These are phyloP conservation scores for Cymbopogon flexuosus DNA, from an alignment of 202 grass and related monocot genomes.

Conservation along the genomic window DNA sequence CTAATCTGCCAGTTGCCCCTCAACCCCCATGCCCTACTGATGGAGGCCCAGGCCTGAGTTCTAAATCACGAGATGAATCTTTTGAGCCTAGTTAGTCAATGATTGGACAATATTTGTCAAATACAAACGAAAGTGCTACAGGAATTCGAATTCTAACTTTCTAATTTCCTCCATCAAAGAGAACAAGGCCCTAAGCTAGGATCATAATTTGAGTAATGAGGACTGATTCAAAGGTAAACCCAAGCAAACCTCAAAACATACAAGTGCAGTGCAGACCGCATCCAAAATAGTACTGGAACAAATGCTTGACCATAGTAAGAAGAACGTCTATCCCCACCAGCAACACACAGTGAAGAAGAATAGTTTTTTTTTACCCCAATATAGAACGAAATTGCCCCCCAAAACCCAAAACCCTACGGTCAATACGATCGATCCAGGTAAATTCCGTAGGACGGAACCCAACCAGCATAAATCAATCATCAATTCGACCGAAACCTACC, in stretches of 20 bases:
- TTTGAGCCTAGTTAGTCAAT: too few relatives aligned
- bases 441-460: background rate
- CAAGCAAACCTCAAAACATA: background rate
- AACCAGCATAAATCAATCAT: background rate
- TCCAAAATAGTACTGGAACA: too few relatives aligned
- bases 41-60: too few relatives aligned
- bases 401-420: conserved; percentile 24
- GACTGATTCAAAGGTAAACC: background rate
- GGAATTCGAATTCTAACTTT: too few relatives aligned
- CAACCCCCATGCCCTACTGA: too few relatives aligned
- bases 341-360: background rate
- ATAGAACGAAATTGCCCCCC: background rate
- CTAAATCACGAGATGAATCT: too few relatives aligned
- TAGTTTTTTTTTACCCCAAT: background rate
- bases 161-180: too few relatives aligned
- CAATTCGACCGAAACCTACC: background rate
- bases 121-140: too few relatives aligned
- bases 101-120: too few relatives aligned
- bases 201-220: background rate
- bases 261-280: too few relatives aligned
- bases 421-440: background rate
- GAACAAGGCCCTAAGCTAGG: too few relatives aligned
- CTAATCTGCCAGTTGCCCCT: too few relatives aligned
- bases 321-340: background rate
- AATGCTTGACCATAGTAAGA: background rate